Evolutionary conservation across 805 yeast genomes (phyloP), one percentile per base, ranked within the genome.

Genomic region (Barnettozyma sp.): DNA sequence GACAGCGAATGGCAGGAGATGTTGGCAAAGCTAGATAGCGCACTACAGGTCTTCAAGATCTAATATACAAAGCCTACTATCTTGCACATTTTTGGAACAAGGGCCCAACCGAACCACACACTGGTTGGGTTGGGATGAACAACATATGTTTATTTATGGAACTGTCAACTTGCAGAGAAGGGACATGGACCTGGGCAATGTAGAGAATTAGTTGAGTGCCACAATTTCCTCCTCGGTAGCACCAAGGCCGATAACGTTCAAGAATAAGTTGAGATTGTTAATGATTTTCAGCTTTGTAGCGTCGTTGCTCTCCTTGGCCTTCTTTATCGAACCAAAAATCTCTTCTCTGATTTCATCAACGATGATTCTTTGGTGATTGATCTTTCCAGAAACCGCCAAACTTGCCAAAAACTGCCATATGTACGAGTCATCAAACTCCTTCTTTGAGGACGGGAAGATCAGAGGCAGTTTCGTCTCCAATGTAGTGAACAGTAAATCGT

Each of bases 371-470:
- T 90, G 97, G 55, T 88, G 96, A 50, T 81, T 81, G 49, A 84
- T 65, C 55, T 82, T 80, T 45, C 97, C 95, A 42, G 95, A 90
- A 44, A 90, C 66, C 0, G 97, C 90, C 42, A 90, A 70, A 11
- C 95, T 82, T 16, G 98, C 98, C 59, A 90, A 72, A 55, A 90
- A 88, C 63, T 90, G 97, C 98, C 98, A 90, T 34, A 86, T 86
- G 53, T 88, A 87, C 24, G 55, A 46, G 37, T 50, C 54, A 30
- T 53, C 58, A 20, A 42, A 41, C 25, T 45, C 30, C 12, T 18
- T 31, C 32, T 58, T 49, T 17, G 70, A 65, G 28, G 90, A 84
- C 37, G 96, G 95, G 79, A 90, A 88, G 30, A 88, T 73, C 13
- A 76, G 66, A 1, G 81, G 68, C 39, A 90, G 69, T 56, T 85